Evolutionary conservation across 208 protist genomes (phyloP).

Genomic region (Acanthamoeba healyi): DNA sequence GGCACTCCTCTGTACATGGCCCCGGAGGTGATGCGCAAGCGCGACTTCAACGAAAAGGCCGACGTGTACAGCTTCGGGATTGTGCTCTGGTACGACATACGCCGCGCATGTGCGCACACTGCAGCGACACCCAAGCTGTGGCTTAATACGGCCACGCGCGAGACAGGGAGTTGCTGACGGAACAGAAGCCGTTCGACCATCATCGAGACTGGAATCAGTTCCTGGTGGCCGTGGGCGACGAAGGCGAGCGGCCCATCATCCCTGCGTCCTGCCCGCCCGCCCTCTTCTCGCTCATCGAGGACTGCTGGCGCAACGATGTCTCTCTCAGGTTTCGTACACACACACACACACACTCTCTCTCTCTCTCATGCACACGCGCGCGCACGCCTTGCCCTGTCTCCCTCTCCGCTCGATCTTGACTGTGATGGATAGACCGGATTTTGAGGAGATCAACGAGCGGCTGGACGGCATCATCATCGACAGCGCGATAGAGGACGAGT

Average conservation of each 20-base stretch:
- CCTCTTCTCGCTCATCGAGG: constrained; percentile 60
- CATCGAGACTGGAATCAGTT: constrained; percentile 50
- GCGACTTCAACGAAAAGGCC: constrained; percentile 70
- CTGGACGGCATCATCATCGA: constrained; percentile 35
- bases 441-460: constrained; percentile 63
- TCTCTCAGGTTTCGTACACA: background rate
- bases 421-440: background rate
- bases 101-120: background rate
- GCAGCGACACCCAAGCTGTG: background rate
- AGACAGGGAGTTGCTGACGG: constrained; percentile 39
- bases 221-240: constrained; percentile 30
- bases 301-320: constrained; percentile 62
- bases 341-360: no score
- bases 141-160: no score
- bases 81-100: background rate
- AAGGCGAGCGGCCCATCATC: constrained; percentile 69
- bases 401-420: background rate
- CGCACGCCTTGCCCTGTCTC: background rate
- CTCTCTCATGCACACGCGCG: background rate
- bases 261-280: background rate
- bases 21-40: constrained; percentile 59
- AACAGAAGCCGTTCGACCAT: constrained; percentile 60
- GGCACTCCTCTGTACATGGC: constrained; percentile 62
- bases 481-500: constrained; percentile 10
- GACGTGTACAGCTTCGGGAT: constrained; percentile 55